A percentile compares a stretch with the other conserved stretches of the same genome.
Evolutionary conservation across 345 rosid genomes (phyloP).

Genomic region (Iberis pinnata): DNA sequence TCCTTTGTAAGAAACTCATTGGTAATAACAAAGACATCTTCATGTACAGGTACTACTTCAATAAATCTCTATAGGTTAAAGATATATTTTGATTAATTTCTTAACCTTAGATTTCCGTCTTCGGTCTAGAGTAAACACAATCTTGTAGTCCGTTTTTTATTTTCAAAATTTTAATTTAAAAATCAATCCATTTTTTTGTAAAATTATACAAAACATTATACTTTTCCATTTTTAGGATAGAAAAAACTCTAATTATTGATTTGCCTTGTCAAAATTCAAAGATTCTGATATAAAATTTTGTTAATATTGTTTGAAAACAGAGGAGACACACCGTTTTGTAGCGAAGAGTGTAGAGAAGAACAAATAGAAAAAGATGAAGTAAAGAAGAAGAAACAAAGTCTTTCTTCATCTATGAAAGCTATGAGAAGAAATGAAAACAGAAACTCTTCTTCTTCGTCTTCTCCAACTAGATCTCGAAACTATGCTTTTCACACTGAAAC

Average conservation of each 20-base stretch:
- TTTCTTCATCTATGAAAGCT: slow-evolving; percentile 55
- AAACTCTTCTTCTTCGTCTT: slow-evolving; percentile 13
- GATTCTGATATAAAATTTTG: slow-evolving; percentile 22
- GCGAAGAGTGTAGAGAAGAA: slow-evolving; percentile 81
- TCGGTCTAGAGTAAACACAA: too few species aligned
- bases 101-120: too few species aligned
- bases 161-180: too few species aligned
- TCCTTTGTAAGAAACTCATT: slow-evolving; percentile 56
- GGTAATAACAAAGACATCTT: slow-evolving; percentile 67
- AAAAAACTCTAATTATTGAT: neutral
- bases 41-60: slow-evolving; percentile 83
- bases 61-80: too few species aligned
- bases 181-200: too few species aligned
- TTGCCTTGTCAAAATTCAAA: too few species aligned
- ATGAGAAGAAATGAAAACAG: slow-evolving; percentile 37
- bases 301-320: slow-evolving; percentile 31
- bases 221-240: too few species aligned
- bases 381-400: slow-evolving; percentile 47
- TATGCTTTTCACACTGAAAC: slow-evolving; percentile 26
- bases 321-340: slow-evolving; percentile 86
- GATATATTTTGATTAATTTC: too few species aligned
- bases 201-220: too few species aligned
- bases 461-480: slow-evolving; percentile 27
- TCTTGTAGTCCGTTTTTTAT: too few species aligned
- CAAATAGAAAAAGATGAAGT: slow-evolving; percentile 72